Conservation (phyloP, 1,284 basidiomycete species). For the Salmacisia buchloeana region DNA sequence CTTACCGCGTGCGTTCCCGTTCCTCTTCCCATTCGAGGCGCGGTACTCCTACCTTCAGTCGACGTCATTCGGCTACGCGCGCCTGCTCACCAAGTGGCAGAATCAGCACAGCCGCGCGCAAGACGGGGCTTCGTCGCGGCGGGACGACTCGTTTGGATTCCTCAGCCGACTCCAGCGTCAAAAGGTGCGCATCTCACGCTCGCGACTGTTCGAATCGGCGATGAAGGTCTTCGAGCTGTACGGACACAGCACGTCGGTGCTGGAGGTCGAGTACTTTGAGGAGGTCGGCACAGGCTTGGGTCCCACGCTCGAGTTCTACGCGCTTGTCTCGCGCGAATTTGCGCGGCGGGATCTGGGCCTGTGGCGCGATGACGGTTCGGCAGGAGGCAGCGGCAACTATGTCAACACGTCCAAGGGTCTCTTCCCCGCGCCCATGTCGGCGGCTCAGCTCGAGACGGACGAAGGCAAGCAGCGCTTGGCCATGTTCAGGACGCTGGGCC, state of each 20-base stretch:
- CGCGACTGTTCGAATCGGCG: slow-evolving; percentile 90
- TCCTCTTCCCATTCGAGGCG: slow-evolving; percentile 96
- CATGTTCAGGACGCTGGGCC: slow-evolving; percentile 82
- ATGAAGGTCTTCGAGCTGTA: slow-evolving; percentile 97
- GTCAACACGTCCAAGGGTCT: slow-evolving; percentile 66
- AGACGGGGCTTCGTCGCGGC: slow-evolving; percentile 27
- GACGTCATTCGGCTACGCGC: slow-evolving; percentile 92
- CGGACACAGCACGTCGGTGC: slow-evolving; percentile 75
- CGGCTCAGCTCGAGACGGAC: slow-evolving; percentile 55
- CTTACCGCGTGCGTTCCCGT: slow-evolving; percentile 87
- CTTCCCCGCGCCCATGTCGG: slow-evolving; percentile 76
- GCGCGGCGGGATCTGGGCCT: slow-evolving; percentile 77
- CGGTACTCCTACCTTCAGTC: slow-evolving; percentile 95
- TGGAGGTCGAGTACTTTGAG: slow-evolving; percentile 98
- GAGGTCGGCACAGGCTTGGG: slow-evolving; percentile 97
- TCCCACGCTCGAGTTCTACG: slow-evolving; percentile 97
- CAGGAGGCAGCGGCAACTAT: slow-evolving; percentile 46
- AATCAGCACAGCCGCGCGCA: slow-evolving; percentile 62
- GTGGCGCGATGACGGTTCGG: slow-evolving; percentile 85
- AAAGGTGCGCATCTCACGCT: slow-evolving; percentile 92
- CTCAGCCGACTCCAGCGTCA: slow-evolving; percentile 86
- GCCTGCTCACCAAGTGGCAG: slow-evolving; percentile 82
- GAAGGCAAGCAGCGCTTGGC: slow-evolving; percentile 55
- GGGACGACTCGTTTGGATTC: slow-evolving; percentile 85
- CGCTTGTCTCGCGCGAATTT: slow-evolving; percentile 86